Evolutionary conservation across 1,284 basidiomycete genomes (phyloP).

Genomic region (Lignosus rhinocerotis): DNA sequence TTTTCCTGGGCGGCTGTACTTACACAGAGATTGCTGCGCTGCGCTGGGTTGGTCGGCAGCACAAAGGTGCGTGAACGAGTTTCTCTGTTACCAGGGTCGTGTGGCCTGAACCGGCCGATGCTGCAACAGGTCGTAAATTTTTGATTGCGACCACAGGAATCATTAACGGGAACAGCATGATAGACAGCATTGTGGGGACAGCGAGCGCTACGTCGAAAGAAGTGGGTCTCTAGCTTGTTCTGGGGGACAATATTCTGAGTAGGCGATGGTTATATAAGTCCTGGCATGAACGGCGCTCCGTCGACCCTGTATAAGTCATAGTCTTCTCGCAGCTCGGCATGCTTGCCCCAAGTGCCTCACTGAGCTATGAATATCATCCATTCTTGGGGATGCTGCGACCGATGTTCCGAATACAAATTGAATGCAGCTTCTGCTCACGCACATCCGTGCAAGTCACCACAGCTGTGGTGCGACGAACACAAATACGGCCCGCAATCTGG

Average conservation of each 20-base stretch:
- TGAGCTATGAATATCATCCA: not conserved
- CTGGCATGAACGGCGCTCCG: slow-evolving; percentile 15
- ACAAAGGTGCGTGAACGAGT: slow-evolving; percentile 54
- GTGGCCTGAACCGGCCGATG: not conserved
- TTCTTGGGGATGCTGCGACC: not conserved
- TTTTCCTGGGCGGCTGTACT: slow-evolving; percentile 98
- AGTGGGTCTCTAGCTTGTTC: slow-evolving; percentile 31
- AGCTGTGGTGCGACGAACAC: not conserved
- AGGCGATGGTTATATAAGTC: slow-evolving; percentile 4
- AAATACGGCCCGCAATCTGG: slow-evolving; percentile 1
- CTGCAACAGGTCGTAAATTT: slow-evolving; percentile 69
- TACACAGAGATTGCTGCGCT: slow-evolving; percentile 96
- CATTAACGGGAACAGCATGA: slow-evolving; percentile 72
- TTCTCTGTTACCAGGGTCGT: not conserved
- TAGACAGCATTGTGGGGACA: slow-evolving; percentile 65
- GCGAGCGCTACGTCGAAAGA: slow-evolving; percentile 35
- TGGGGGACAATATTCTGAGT: not conserved
- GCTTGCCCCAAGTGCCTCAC: not conserved
- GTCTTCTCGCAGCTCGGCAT: not conserved
- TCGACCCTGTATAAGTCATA: not conserved
- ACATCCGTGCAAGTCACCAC: not conserved
- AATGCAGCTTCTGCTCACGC: not conserved
- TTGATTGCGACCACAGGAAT: slow-evolving; percentile 89
- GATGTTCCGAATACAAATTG: not conserved
- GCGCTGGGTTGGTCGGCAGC: slow-evolving; percentile 86